Evolutionary conservation across 2,329 filamentous ascomycete genomes (phyloP), one percentile per base, ranked within the genome.

Genomic region (Fusarium citri): DNA sequence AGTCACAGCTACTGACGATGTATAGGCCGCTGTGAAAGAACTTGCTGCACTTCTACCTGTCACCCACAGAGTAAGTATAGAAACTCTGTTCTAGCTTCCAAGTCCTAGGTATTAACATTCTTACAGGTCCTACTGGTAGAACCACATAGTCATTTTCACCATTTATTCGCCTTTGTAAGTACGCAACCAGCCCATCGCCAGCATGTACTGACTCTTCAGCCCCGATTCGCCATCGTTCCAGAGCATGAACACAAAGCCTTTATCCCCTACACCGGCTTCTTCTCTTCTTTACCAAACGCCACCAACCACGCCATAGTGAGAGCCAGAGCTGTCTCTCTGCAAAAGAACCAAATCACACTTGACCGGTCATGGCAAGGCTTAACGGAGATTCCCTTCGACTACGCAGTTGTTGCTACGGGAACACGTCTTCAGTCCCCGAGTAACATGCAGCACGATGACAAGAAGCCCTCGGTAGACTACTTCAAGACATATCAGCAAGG

Each of bases 131-230:
- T 86, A 0, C 67, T 86, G 8, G 75, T 87, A 28, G 85, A 87
- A 66, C 83, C 81, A 54, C 85, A 86, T 59, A 83, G 81, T 11
- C 85, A 87, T 73, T 83, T 87, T 63, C 82, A 87, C 59, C 84
- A 83, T 55, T 76, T 81, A 0, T 87, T 84, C n/a, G 73, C 73
- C 7, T 85, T 87, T 64, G 73, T 75, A 40, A 64, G 73, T 66
- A 23, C 6, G 3, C 2, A 2, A 0, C 18, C 6, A 8, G 4
- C 18, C 16, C n/a, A 14, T 43, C 23, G 0, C 7, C 10, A 41
- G 18, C n/a, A 25, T 4, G 1, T 10, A 41, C 15, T 54, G 28
- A 59, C 51, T 16, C 7, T 5, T 9, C 22, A 75, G 73, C 85
- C 85, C 0, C 77, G 85, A 11, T 85, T 82, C 53, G 80, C 79